phyloP scores from a whole-genome alignment of 2,329 filamentous ascomycete species.

The Colletotrichum chrysophilum region DNA sequence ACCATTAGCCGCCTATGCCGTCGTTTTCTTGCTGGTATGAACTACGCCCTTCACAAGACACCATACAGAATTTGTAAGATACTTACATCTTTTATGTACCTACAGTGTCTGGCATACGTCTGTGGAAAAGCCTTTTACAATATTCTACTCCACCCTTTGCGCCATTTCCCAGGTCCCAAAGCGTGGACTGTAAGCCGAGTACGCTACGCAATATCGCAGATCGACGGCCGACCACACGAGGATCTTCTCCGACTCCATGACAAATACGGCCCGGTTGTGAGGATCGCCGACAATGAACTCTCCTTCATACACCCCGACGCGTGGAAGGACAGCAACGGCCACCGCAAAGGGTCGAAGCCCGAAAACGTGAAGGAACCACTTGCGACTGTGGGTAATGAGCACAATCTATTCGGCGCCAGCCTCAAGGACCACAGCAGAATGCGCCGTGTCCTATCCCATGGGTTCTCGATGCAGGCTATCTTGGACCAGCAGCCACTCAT shows the following conservation, averaged over 20 bases:
- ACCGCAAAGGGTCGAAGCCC: conserved; percentile 10
- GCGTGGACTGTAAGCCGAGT: background rate
- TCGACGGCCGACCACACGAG: background rate
- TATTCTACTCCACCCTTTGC: background rate
- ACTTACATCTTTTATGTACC: background rate
- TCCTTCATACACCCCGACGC: background rate
- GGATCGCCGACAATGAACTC: background rate
- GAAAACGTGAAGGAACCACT: conserved; percentile 11
- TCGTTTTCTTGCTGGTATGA: background rate
- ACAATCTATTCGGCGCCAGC: conserved; percentile 21
- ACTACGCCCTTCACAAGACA: background rate
- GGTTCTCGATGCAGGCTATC: conserved; percentile 27
- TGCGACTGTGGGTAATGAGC: background rate
- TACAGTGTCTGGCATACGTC: background rate
- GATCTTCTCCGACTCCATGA: background rate
- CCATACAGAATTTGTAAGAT: background rate
- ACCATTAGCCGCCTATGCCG: no score
- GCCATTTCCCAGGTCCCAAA: background rate
- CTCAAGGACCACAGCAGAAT: background rate
- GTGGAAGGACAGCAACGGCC: conserved; percentile 29
- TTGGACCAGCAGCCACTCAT: conserved; percentile 30
- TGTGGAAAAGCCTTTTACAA: background rate
- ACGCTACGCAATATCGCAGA: background rate
- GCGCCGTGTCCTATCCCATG: conserved; percentile 20
- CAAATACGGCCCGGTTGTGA: background rate